These are phyloP conservation scores for Pholiota microspora DNA, from an alignment of 768 basidiomycete species.

Conservation along the genomic window DNA sequence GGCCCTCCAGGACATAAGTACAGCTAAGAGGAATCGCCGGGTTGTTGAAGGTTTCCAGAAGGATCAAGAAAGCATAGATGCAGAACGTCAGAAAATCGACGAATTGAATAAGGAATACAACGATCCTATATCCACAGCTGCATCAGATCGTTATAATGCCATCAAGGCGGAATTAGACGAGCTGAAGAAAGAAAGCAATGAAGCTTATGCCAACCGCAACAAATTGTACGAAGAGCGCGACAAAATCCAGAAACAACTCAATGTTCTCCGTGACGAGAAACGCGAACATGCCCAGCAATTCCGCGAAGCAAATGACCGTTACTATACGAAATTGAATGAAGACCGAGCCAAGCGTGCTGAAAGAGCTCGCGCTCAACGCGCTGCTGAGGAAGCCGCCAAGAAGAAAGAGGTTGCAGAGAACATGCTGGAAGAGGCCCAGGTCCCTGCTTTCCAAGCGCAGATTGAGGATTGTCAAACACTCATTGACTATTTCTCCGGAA, in stretches of 20 bases:
- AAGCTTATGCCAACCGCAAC: conserved; percentile 73
- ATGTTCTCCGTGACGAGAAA: conserved; percentile 70
- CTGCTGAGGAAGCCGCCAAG: conserved; percentile 75
- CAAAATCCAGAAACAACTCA: conserved; percentile 63
- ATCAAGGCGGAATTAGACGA: conserved; percentile 85
- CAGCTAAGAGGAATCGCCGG: conserved; percentile 67
- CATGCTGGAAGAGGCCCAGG: conserved; percentile 85
- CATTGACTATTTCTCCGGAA: conserved; percentile 80
- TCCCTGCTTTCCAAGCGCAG: conserved; percentile 87
- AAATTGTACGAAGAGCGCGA: conserved; percentile 90
- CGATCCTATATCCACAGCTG: conserved; percentile 84
- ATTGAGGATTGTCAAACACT: conserved; percentile 97
- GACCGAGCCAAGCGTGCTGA: conserved; percentile 85
- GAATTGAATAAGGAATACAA: conserved; percentile 82
- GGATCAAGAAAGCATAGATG: conserved; percentile 79
- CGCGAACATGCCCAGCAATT: conserved; percentile 68
- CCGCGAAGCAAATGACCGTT: conserved; percentile 82
- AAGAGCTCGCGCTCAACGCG: conserved; percentile 69
- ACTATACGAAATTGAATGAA: conserved; percentile 83
- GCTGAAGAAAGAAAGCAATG: conserved; percentile 84
- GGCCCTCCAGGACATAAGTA: conserved; percentile 85
- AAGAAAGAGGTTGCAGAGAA: conserved; percentile 76
- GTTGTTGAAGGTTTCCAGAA: conserved; percentile 79
- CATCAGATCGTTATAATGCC: conserved; percentile 76
- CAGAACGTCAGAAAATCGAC: conserved; percentile 70